Base-by-base conservation (phyloP, 2,329 filamentous ascomycete genomes). In the Fusarium buxicola region DNA sequence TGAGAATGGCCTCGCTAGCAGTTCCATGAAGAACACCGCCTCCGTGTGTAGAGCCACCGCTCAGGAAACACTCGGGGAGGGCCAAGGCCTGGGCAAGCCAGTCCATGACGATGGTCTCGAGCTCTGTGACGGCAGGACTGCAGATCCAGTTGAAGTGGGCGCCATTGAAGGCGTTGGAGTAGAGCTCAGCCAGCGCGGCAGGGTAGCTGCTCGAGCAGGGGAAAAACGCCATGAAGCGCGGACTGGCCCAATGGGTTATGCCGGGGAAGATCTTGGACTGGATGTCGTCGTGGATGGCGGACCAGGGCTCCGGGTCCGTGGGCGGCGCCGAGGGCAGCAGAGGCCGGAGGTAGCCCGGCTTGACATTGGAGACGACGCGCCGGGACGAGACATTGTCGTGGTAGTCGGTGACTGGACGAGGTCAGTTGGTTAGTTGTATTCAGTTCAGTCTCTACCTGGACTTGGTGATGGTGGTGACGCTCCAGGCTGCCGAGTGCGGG, bases 131-230 rank as follows among this genome's bases (percentile, higher is more conserved):
- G 7, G 91, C 93, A 1, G 94, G 94, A 7, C 89, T 93, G 78
- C 94, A 97, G 64, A 97, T 88, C 94, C 94, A 98, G 78, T 98
- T 98, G 83, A 98, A 98, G 34, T 92, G 92, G 1, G 94, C 92
- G 13, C 92, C 92, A 11, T 89, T 95, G 78, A 97, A 94, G 7
- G 92, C 90, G 6, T 92, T 89, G 38, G 88, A 92, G 81, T 97
- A 98, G 81, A 98, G 88, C 78, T 98, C 94, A 16, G 92, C 94
- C 10, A 98, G 84, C 75, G 97, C 94, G 25, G 89, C 86, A 1
- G 94, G 93, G 73, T 90, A 97, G 31, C 90, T 92, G 49, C 89
- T 88, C 21, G 87, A 88, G 45, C 92, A 92, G 1, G 94, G 91
- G 78, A 95, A 98, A 82, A 96, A 98, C 39, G 94, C 94, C 86